A percentile compares a stretch with the other conserved stretches of the same genome.
Conservation (phyloP, 441 rosid genomes). For the Adansonia madagascariensis region DNA sequence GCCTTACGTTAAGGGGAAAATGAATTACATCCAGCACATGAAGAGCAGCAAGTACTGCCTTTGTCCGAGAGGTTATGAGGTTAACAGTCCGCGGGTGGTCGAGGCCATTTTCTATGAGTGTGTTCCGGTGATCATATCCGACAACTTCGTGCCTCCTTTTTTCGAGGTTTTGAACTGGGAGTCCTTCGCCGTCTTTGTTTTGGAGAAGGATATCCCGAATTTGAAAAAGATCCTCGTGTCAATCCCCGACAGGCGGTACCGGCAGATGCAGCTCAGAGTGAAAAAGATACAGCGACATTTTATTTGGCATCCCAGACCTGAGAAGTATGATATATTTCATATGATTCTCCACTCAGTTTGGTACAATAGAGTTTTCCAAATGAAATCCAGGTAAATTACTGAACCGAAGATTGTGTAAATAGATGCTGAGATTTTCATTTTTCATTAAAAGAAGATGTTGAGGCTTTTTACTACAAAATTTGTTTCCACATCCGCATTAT, state of each 20-base stretch:
- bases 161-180: slow-evolving; percentile 82
- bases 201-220: slow-evolving; percentile 80
- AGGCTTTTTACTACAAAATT: slow-evolving; percentile 15
- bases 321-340: slow-evolving; percentile 77
- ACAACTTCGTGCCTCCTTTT: slow-evolving; percentile 87
- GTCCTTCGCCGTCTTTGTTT: slow-evolving; percentile 73
- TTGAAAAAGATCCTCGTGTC: slow-evolving; percentile 72
- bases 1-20: slow-evolving; percentile 59
- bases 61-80: slow-evolving; percentile 88
- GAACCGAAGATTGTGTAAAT: neutral
- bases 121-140: slow-evolving; percentile 88
- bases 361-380: slow-evolving; percentile 78
- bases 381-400: slow-evolving; percentile 28
- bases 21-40: slow-evolving; percentile 70
- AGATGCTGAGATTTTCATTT: neutral
- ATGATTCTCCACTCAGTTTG: slow-evolving; percentile 91
- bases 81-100: slow-evolving; percentile 89
- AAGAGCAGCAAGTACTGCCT: slow-evolving; percentile 90
- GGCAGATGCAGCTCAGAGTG: slow-evolving; percentile 70
- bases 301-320: slow-evolving; percentile 80
- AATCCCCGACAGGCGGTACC: slow-evolving; percentile 54
- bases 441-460: neutral
- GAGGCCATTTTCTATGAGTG: slow-evolving; percentile 85
- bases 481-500: neutral
- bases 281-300: slow-evolving; percentile 85